Conservation (phyloP, 257 asterid genomes). For the Nicotiana sylvestris region DNA sequence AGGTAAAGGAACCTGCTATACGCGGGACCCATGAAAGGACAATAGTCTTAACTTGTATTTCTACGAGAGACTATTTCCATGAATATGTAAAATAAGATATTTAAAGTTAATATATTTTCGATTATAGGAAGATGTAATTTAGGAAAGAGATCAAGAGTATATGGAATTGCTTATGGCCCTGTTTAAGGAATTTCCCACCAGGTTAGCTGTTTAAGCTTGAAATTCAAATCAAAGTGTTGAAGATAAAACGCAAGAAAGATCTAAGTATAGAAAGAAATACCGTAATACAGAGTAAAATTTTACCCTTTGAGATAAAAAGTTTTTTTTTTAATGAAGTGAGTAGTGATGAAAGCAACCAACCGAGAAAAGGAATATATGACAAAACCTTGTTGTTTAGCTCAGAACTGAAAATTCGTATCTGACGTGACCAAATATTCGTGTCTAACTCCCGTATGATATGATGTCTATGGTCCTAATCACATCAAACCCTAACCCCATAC, state of each 20-base stretch:
- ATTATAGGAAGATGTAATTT: no score
- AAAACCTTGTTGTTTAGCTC: slow-evolving; percentile 26
- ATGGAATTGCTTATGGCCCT: neutral
- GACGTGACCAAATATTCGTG: slow-evolving; percentile 61
- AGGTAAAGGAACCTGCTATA: no score
- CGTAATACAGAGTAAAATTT: slow-evolving; percentile 18
- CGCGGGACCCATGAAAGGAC: no score
- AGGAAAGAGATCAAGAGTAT: no score
- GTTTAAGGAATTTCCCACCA: neutral
- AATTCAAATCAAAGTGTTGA: slow-evolving; percentile 6
- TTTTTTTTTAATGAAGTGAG: neutral
- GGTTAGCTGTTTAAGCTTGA: slow-evolving; percentile 5
- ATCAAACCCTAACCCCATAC: slow-evolving; percentile 38
- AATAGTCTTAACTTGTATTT: no score
- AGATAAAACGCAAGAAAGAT: neutral
- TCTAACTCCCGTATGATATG: slow-evolving; percentile 20
- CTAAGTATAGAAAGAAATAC: slow-evolving; percentile 11
- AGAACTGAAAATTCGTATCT: slow-evolving; percentile 37
- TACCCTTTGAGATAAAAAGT: slow-evolving; percentile 17
- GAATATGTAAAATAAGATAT: no score
- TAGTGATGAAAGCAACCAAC: slow-evolving; percentile 18
- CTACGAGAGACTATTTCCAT: no score
- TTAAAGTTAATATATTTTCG: no score
- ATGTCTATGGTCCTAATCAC: slow-evolving; percentile 8
- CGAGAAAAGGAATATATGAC: slow-evolving; percentile 19